These are phyloP conservation scores for Russula abietina DNA, from an alignment of 768 basidiomycete genomes.

Conservation along the genomic window DNA sequence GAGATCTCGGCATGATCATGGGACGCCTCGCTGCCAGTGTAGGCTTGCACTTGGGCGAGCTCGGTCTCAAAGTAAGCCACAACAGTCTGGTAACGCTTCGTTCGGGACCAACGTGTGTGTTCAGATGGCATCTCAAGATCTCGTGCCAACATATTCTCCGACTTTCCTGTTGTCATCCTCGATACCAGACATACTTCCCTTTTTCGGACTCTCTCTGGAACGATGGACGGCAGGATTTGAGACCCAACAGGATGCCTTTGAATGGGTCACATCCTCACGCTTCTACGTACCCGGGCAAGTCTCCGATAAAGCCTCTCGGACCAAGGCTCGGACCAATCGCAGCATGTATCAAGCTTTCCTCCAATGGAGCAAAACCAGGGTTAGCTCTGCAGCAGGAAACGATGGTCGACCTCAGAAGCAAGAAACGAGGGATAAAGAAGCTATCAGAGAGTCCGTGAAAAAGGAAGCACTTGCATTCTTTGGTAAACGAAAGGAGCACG, in stretches of 20 bases:
- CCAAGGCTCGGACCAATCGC: slow-evolving; percentile 43
- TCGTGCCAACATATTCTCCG: slow-evolving; percentile 29
- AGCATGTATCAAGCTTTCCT: slow-evolving; percentile 58
- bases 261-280: slow-evolving; percentile 51
- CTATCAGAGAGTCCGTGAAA: slow-evolving; percentile 15
- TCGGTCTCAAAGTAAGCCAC: slow-evolving; percentile 51
- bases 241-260: slow-evolving; percentile 48
- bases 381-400: background rate
- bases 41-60: slow-evolving; percentile 45
- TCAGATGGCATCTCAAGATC: slow-evolving; percentile 38
- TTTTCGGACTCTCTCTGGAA: slow-evolving; percentile 52
- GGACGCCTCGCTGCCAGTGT: slow-evolving; percentile 47
- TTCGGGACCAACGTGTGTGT: slow-evolving; percentile 26
- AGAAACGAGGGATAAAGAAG: background rate
- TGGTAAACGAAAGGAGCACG: slow-evolving; percentile 45
- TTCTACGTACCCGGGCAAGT: slow-evolving; percentile 46
- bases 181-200: slow-evolving; percentile 45
- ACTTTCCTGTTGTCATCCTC: slow-evolving; percentile 47
- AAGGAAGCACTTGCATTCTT: slow-evolving; percentile 49
- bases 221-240: slow-evolving; percentile 49
- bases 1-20: slow-evolving; percentile 68
- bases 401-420: background rate
- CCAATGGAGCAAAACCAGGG: slow-evolving; percentile 28
- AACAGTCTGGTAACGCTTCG: background rate
- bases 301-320: slow-evolving; percentile 20